phyloP scores from a whole-genome alignment of 192 early-diverging fungal genomes.

The Linnemannia elongata region DNA sequence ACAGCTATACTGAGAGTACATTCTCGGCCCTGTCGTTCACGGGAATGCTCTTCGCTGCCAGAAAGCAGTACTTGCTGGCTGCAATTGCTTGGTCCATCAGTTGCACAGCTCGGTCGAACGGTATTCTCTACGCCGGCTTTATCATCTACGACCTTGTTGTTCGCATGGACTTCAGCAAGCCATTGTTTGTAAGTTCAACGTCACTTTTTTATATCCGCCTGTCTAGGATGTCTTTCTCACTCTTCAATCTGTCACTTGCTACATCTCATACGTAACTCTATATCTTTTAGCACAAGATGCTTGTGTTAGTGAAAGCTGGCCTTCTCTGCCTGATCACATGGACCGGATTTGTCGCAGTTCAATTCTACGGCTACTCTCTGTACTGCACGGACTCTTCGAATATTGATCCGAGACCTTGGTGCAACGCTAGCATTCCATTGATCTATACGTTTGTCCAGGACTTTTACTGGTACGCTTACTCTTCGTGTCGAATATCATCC shows the following conservation, averaged over 20 bases:
- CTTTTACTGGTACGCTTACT: conserved; percentile 78
- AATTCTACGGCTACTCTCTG: conserved; percentile 68
- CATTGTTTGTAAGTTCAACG: conserved; percentile 13
- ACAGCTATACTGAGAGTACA: conserved; percentile 85
- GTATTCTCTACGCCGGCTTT: conserved; percentile 84
- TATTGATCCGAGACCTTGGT: conserved; percentile 74
- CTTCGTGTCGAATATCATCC: not conserved
- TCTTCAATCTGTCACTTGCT: too few species aligned
- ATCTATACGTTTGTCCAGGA: conserved; percentile 89
- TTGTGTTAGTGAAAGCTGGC: conserved; percentile 24
- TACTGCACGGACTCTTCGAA: conserved; percentile 67
- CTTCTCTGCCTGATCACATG: conserved; percentile 57
- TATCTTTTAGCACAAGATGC: conserved; percentile 18
- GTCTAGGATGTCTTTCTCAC: not conserved
- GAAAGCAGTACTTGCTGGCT: conserved; percentile 66
- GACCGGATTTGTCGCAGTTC: conserved; percentile 72
- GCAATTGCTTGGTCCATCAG: conserved; percentile 75
- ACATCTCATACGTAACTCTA: too few species aligned
- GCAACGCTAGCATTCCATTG: conserved; percentile 67
- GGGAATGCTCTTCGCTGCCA: conserved; percentile 74
- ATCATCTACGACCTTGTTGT: conserved; percentile 80
- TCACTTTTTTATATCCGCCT: not conserved
- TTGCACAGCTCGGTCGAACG: conserved; percentile 82
- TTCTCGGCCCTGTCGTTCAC: conserved; percentile 86
- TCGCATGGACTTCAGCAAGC: conserved; percentile 23